Base-by-base conservation (phyloP, 768 basidiomycete species). In the Leucocoprinus leucothites region DNA sequence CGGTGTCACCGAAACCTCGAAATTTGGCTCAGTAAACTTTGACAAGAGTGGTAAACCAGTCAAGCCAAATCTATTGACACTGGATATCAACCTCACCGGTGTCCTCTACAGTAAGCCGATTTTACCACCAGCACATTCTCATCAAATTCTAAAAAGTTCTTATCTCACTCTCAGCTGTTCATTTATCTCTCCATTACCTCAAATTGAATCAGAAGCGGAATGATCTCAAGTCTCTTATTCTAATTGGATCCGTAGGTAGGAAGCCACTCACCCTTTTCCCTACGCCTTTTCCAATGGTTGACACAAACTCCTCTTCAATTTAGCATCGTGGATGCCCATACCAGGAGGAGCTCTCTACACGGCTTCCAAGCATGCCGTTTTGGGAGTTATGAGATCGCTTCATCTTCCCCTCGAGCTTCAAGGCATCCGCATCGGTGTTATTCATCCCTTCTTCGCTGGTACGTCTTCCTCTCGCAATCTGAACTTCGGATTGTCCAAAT, bases 381-480 rank as follows among this genome's bases (percentile, higher is more conserved):
- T 82, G 5, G 82, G 81, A 9, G 53, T 82, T 28, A 78, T 82
- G 78, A 72, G 80, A 16, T 71, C 78, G 9, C 65, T 84, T 8
- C 64, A 74, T 57, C 69, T 68, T 35, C 62, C 65, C 41, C 64
- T 74, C n/a, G 61, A 65, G 9, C 9, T 61, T 4, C 60, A 72
- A 43, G 70, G 73, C 19, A 75, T 82, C 60, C 69, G 80, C 25
- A 66, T 81, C 19, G 74, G 69, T 7, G 71, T 69, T 50, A 73
- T 83, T 25, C 78, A 81, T 56, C 82, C 82, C 0, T 83, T 74
- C 64, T 83, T 82, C 58, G 78, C 78, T 46, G 77, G 82, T 79
- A 47, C 53, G 66, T 48, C 44, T 51, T 35, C 28, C 42, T 35
- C n/a, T 3, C 8, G 38, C 9, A 51, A 21, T 53, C 18, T 22